phyloP scores from a whole-genome alignment of 768 basidiomycete species.

The Termitomyces eurrhizus region DNA sequence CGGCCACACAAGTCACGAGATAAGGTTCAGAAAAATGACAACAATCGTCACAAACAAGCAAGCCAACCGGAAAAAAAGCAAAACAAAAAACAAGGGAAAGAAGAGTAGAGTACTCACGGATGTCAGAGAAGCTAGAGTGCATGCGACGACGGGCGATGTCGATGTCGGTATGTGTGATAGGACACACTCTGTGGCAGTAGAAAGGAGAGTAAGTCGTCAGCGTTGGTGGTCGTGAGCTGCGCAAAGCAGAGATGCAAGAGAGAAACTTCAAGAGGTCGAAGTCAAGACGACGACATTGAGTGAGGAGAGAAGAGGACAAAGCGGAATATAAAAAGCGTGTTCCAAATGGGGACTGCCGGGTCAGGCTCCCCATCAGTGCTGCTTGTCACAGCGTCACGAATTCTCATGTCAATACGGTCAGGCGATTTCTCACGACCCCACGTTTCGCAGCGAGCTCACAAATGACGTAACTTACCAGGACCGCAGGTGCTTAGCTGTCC shows the following conservation, averaged over 20 bases:
- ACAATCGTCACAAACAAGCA: conserved; percentile 1
- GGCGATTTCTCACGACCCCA: conserved; percentile 30
- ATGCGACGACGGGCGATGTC: conserved; percentile 34
- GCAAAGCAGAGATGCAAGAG: conserved; percentile 19
- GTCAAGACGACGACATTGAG: conserved; percentile 20
- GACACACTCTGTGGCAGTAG: conserved; percentile 20
- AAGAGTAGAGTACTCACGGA: conserved; percentile 30
- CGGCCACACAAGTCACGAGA: conserved; percentile 10
- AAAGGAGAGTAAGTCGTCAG: conserved; percentile 35
- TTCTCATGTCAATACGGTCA: conserved; percentile 15
- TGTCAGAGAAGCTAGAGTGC: conserved; percentile 29
- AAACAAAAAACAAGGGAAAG: conserved; percentile 2
- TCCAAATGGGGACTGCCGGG: conserved; percentile 21
- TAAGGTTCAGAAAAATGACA: conserved; percentile 12
- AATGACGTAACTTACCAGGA: conserved; percentile 15
- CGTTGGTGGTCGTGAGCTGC: conserved; percentile 40
- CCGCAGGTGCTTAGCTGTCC: conserved; percentile 2
- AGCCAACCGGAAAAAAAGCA: neutral
- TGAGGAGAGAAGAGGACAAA: conserved; percentile 20
- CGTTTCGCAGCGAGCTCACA: conserved; percentile 36
- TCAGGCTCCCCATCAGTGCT: conserved; percentile 18
- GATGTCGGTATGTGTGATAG: conserved; percentile 9
- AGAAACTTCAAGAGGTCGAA: conserved; percentile 18
- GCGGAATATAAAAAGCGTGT: conserved; percentile 20
- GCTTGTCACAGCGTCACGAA: conserved; percentile 13